These are phyloP conservation scores for Skeletonema costatum DNA, from an alignment of 108 stramenopile species.

Conservation along the genomic window DNA sequence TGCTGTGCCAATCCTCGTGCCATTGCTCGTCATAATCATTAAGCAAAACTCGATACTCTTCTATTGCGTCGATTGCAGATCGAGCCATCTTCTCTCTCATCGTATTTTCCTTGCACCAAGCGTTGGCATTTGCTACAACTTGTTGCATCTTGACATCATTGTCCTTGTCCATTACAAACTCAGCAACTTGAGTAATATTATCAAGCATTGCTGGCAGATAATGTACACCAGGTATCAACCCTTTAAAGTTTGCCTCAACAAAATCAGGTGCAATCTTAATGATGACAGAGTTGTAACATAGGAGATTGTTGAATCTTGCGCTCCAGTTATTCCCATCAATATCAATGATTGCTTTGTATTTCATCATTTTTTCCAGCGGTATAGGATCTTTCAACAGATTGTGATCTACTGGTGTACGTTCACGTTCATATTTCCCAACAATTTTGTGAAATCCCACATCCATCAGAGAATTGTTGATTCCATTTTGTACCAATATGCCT, in stretches of 20 bases:
- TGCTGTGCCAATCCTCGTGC: not conserved
- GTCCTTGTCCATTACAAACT: conserved; percentile 25
- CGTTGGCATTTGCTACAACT: conserved; percentile 47
- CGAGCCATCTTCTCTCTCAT: conserved; percentile 9
- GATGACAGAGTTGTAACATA: conserved; percentile 56
- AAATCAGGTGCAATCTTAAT: conserved; percentile 58
- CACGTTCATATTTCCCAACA: conserved; percentile 30
- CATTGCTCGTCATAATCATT: conserved; percentile 12
- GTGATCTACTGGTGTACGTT: not conserved
- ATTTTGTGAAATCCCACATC: conserved; percentile 47
- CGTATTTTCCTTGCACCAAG: conserved; percentile 47
- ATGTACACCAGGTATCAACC: conserved; percentile 44
- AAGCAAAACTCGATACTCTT: conserved; percentile 19
- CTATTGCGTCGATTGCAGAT: conserved; percentile 21
- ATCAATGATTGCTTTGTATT: conserved; percentile 56
- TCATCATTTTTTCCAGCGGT: conserved; percentile 46
- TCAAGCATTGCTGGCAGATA: conserved; percentile 48
- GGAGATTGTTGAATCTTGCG: conserved; percentile 45
- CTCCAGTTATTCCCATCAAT: conserved; percentile 63
- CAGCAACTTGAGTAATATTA: conserved; percentile 35
- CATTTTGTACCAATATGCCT: conserved; percentile 17
- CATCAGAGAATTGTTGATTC: conserved; percentile 25
- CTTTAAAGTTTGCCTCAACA: conserved; percentile 44
- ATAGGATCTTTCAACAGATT: conserved; percentile 24
- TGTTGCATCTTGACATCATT: conserved; percentile 33